Conservation (phyloP, 495 filamentous ascomycete species). For the Extremus antarcticus region DNA sequence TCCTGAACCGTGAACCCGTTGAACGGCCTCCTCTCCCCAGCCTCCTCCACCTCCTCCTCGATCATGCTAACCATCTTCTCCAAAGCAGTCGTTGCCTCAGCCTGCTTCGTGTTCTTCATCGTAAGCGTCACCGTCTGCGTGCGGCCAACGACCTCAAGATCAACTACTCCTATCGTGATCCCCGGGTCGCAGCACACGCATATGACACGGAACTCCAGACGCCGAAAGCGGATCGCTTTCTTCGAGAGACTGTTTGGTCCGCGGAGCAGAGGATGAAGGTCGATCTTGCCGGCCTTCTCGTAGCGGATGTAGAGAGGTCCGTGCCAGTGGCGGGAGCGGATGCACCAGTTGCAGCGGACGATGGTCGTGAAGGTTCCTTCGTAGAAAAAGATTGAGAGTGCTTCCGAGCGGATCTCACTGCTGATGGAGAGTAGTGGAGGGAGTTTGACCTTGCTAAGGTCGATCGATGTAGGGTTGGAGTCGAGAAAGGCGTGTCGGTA, state of each 20-base stretch:
- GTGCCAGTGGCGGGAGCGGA: background rate
- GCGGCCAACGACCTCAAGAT: background rate
- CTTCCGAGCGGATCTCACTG: background rate
- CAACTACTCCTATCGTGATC: background rate
- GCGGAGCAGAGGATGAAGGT: background rate
- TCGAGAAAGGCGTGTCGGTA: background rate
- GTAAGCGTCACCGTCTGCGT: background rate
- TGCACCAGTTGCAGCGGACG: background rate
- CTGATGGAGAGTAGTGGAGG: background rate
- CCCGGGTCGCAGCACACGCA: constrained; percentile 1
- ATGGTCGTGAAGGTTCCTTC: background rate
- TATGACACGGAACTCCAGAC: background rate
- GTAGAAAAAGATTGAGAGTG: background rate
- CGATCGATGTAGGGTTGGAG: no score
- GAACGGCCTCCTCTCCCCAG: background rate
- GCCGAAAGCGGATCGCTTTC: background rate
- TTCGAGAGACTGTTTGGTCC: background rate
- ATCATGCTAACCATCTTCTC: background rate
- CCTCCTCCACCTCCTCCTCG: background rate
- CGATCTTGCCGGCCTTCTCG: background rate
- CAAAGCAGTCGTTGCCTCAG: background rate
- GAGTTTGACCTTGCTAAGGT: background rate
- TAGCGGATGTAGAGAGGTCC: background rate
- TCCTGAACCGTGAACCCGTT: background rate
- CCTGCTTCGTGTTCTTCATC: background rate